phyloP scores from a whole-genome alignment of 2,329 filamentous ascomycete genomes.

The Fusarium nurragi region DNA sequence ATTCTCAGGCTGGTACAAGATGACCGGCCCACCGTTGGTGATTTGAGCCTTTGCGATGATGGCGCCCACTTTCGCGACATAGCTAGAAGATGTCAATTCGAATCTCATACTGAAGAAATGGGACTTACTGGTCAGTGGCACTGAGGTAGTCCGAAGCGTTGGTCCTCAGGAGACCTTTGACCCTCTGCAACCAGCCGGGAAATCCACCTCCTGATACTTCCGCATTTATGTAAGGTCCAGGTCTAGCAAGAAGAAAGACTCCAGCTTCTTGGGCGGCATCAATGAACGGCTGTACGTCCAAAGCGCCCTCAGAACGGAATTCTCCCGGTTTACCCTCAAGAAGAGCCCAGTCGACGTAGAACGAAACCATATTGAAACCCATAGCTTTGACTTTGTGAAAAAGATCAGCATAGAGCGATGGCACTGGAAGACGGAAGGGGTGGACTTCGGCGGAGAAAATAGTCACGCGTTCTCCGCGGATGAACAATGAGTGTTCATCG shows the following conservation, averaged over 20 bases:
- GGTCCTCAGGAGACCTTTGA: conserved; percentile 72
- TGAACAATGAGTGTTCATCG: conserved; percentile 76
- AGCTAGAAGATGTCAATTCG: conserved; percentile 1
- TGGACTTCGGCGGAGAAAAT: conserved; percentile 80
- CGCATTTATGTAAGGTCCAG: conserved; percentile 81
- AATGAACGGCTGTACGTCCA: conserved; percentile 79
- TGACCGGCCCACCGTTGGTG: conserved; percentile 82
- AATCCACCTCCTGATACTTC: conserved; percentile 81
- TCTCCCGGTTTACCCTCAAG: conserved; percentile 77
- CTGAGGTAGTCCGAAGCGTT: conserved; percentile 68
- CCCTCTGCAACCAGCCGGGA: conserved; percentile 79
- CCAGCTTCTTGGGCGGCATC: conserved; percentile 77
- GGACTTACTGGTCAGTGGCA: conserved; percentile 70
- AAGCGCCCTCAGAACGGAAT: conserved; percentile 76
- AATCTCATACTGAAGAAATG: fast-evolving
- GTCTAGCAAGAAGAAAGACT: conserved; percentile 78
- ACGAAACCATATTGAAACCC: conserved; percentile 82
- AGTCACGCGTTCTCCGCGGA: conserved; percentile 74
- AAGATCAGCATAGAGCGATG: conserved; percentile 69
- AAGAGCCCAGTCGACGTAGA: conserved; percentile 82
- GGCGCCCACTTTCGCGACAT: conserved; percentile 68
- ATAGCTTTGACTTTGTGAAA: conserved; percentile 86
- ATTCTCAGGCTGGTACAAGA: conserved; percentile 83
- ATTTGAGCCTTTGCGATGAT: conserved; percentile 81
- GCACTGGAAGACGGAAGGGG: conserved; percentile 65